Evolutionary conservation across 2,329 filamentous ascomycete species (phyloP).

Genomic region (Ophiostoma sp.): DNA sequence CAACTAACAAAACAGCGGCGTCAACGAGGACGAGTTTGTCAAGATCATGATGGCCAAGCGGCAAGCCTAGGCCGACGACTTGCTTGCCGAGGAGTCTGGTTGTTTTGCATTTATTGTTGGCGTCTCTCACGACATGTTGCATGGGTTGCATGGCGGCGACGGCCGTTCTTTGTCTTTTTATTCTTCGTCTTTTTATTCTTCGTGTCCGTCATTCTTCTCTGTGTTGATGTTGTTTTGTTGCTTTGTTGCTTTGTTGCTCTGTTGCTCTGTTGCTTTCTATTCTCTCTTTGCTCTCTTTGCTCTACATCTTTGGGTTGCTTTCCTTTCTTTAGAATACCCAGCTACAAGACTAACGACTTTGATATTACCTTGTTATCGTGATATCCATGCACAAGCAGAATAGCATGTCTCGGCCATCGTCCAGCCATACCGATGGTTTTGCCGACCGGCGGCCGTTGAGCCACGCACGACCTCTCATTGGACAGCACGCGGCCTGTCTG

Average conservation of each 20-base stretch:
- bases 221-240: not conserved
- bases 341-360: conserved; percentile 17
- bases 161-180: not conserved
- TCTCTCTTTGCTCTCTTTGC: not conserved
- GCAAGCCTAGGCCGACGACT: conserved; percentile 24
- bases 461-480: conserved; percentile 9
- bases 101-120: not conserved
- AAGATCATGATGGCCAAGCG: conserved; percentile 51
- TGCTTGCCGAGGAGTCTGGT: not conserved
- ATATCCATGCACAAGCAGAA: not conserved
- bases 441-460: conserved; percentile 11
- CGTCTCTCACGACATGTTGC: not conserved
- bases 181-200: not conserved
- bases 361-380: conserved; percentile 1
- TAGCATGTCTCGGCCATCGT: not conserved
- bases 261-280: not conserved
- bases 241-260: not conserved
- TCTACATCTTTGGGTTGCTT: conserved; percentile 3
- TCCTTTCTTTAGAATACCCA: conserved; percentile 21
- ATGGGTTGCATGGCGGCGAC: conserved; percentile 1
- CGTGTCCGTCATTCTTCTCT: not conserved
- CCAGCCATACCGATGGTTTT: not conserved
- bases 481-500: conserved; percentile 16
- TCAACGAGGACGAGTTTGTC: conserved; percentile 64
- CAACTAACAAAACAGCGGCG: conserved; percentile 40